Evolutionary conservation across 768 basidiomycete genomes (phyloP), one percentile per base, ranked within the genome.

Genomic region (Calvatia gigantea): DNA sequence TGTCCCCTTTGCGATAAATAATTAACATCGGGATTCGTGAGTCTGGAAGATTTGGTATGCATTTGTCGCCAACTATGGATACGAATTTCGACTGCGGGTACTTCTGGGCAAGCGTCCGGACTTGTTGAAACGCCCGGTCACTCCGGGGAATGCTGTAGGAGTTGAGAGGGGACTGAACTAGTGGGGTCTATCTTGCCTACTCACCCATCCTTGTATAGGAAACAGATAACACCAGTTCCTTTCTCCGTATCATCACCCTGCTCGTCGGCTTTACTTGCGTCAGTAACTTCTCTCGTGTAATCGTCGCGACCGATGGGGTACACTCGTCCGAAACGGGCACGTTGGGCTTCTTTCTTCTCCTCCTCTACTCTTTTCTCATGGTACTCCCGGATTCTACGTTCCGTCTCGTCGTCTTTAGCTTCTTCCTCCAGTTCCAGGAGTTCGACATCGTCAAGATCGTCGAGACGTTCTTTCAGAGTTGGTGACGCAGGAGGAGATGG

Each of bases 1-100:
- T 87, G 41, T 94, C 89, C n/a, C 97, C 97, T 61, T 87, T 88
- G 43, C 89, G 85, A 71, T 99, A 98, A 28, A 96, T 74, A 60
- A 99, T 85, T 55, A 98, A 74, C 78, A 96, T 98, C 1, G 97
- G 97, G 37, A 94, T 72, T 49, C 94, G 85, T 33, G 82, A 77
- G 63, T 98, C 97, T 12, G 95, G 96, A 32, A 98, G 85, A 70
- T 98, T 88, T n/a, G 91, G 86, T 62, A 99, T 97, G 73, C 94
- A 96, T 70, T 94, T 94, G 72, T 91, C 83, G 33, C 94, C 94
- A 3, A 94, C 84, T 62, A 98, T 98, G 9, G 91, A 93, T 58
- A 98, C 89, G 62, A 99, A 97, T 73, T 98, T 98, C 9, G 94
- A 91, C 44, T 87, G 86, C 2, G 94, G 91, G 68, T 96, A 88